phyloP scores from a whole-genome alignment of 2,329 filamentous ascomycete genomes.

The Tolypocladium pustulatum region DNA sequence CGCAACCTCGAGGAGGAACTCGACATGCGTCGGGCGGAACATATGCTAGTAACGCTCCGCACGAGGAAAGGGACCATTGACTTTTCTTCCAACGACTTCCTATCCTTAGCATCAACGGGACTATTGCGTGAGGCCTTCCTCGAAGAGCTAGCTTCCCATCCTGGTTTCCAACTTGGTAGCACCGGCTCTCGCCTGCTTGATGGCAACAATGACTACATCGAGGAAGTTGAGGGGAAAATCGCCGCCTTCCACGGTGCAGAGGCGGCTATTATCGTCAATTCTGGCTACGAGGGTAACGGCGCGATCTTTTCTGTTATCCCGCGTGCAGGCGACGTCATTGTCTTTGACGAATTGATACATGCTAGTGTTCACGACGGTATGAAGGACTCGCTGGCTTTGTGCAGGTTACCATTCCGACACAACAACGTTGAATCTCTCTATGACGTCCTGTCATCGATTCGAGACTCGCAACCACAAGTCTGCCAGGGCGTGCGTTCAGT shows the following conservation, averaged over 20 bases:
- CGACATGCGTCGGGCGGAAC: conserved; percentile 12
- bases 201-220: conserved; percentile 49
- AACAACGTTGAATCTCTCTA: conserved; percentile 24
- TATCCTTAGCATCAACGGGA: conserved; percentile 43
- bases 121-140: conserved; percentile 34
- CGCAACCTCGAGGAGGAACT: conserved; percentile 20
- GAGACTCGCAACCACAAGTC: conserved; percentile 16
- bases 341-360: conserved; percentile 56
- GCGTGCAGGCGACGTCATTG: conserved; percentile 37
- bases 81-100: conserved; percentile 56
- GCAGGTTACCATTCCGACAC: conserved; percentile 31
- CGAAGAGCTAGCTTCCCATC: conserved; percentile 18
- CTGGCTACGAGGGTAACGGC: conserved; percentile 41
- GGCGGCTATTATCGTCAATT: conserved; percentile 49
- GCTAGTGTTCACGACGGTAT: conserved; percentile 57
- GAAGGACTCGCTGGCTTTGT: conserved; percentile 37
- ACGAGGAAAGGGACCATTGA: conserved; percentile 20
- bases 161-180: conserved; percentile 31
- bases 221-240: conserved; percentile 43
- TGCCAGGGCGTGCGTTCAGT: conserved; percentile 16
- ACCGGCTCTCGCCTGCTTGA: conserved; percentile 53
- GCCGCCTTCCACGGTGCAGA: conserved; percentile 49
- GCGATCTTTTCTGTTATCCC: conserved; percentile 38
- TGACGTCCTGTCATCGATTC: conserved; percentile 17
- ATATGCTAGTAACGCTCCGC: conserved; percentile 15